These are phyloP conservation scores for Saturnispora sanitii DNA, from an alignment of 805 yeast species.

Conservation along the genomic window DNA sequence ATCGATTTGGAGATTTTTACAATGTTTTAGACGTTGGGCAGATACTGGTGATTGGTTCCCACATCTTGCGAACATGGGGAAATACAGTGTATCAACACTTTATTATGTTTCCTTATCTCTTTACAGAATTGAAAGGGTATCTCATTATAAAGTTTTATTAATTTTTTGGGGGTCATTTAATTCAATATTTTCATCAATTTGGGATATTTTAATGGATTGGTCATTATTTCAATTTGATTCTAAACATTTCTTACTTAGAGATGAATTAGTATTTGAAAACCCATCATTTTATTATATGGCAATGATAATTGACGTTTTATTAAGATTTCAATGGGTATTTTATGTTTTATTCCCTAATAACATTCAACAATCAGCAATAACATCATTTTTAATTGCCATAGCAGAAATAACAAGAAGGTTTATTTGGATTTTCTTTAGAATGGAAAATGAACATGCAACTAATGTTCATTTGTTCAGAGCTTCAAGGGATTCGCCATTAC, in stretches of 20 bases:
- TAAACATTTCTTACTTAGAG: conserved; percentile 50
- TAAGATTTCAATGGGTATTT: conserved; percentile 88
- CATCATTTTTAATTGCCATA: conserved; percentile 73
- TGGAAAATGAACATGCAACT: conserved; percentile 93
- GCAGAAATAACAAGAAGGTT: conserved; percentile 79
- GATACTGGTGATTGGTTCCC: conserved; percentile 97
- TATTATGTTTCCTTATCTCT: conserved; percentile 68
- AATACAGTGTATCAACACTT: conserved; percentile 56
- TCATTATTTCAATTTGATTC: conserved; percentile 66
- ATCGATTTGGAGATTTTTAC: conserved; percentile 81
- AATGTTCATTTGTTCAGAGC: conserved; percentile 82
- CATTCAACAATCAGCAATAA: conserved; percentile 78
- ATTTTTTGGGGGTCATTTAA: conserved; percentile 68
- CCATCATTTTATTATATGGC: conserved; percentile 64
- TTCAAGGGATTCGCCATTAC: conserved; percentile 76
- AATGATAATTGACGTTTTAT: conserved; percentile 57
- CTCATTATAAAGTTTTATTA: conserved; percentile 43
- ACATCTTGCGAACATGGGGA: conserved; percentile 79
- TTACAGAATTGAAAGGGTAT: conserved; percentile 53
- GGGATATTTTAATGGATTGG: conserved; percentile 98
- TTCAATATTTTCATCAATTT: conserved; percentile 54
- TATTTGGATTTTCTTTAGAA: conserved; percentile 84
- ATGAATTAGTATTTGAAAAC: conserved; percentile 53
- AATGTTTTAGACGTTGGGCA: conserved; percentile 81
- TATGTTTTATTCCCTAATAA: conserved; percentile 70